Base-by-base conservation (phyloP, 2,329 filamentous ascomycete genomes). In the Colletotrichum tropicicola region DNA sequence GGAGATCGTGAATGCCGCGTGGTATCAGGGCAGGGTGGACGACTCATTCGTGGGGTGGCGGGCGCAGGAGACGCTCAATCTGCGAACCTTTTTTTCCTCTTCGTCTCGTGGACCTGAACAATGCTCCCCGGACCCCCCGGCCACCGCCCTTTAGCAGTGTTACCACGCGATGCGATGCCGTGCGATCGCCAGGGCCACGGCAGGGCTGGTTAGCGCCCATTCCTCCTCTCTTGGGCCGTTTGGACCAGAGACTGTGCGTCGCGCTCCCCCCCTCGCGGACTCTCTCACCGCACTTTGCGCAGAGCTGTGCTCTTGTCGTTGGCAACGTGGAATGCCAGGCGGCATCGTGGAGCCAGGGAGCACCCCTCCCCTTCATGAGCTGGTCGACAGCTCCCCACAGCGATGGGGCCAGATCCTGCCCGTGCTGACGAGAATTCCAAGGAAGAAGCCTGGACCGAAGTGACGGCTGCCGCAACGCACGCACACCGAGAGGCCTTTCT, bases 211-310 rank as follows among this genome's bases (percentile, higher is more conserved):
- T 59, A 59, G 59, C 59, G 53, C 45, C 39, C 17, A 39, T 59
- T 28, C 32, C 44, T 59, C 45, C 41, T 30, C 32, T 8, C 41
- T 56, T 23, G 35, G 35, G 13, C 15, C 21, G 37, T 15, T 25
- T 35, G 19, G 32, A 41, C 30, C 35, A 32, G n/a, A 17, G 28
- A 35, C 17, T 23, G 30, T 51, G 15, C 19, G 17, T 43, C n/a
- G 39, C 10, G 23, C 28, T 32, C 10, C 10, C 10, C n/a, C 28
- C 8, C 48, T 51, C n/a, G n/a, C n/a, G n/a, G n/a, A n/a, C n/a
- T n/a, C 30, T 23, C 56, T 59, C 60, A 64, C 60, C 60, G 60
- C 60, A 64, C 60, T 64, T 64, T 60, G 53, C n/a, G 32, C 5
- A 15, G 12, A 43, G 21, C 39, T 45, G 7, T 17, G 17, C 17